Percentiles rank a stretch among this genome's conserved stretches.
Evolutionary conservation across 129 eudicot genomes (phyloP).

Genomic region (Saposhnikovia divaricata): DNA sequence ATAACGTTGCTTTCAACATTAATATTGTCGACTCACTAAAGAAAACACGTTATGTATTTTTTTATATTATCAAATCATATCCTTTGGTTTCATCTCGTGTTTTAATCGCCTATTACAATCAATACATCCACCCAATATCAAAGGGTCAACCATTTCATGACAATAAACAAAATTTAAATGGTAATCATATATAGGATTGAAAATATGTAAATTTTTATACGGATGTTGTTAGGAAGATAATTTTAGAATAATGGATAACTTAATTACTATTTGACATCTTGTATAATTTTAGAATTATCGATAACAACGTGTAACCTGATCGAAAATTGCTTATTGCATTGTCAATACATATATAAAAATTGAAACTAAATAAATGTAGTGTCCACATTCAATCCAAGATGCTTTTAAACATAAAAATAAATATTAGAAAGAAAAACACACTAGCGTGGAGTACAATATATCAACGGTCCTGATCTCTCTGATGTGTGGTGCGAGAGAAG

Average conservation of each 20-base stretch:
- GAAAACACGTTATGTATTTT: not conserved
- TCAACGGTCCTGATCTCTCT: conserved; percentile 5
- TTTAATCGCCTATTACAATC: not conserved
- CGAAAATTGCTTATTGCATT: no score
- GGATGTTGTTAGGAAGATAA: no score
- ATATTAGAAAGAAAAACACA: not conserved
- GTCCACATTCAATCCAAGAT: conserved; percentile 1
- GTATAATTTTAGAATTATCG: no score
- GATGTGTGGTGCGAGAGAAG: conserved; percentile 23
- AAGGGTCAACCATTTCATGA: not conserved
- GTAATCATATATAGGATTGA: no score
- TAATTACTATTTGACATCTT: no score
- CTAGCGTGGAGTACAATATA: not conserved
- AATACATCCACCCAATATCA: not conserved
- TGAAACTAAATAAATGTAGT: not conserved
- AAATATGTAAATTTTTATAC: no score
- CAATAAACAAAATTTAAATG: not conserved
- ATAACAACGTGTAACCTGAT: no score
- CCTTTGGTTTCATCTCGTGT: not conserved
- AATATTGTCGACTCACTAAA: not conserved
- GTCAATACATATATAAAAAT: no score
- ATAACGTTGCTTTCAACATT: conserved; percentile 10
- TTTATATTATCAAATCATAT: not conserved
- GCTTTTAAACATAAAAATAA: not conserved
- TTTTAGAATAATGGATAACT: no score